Conservation (phyloP, 257 asterid genomes). For the Echium plantagineum region DNA sequence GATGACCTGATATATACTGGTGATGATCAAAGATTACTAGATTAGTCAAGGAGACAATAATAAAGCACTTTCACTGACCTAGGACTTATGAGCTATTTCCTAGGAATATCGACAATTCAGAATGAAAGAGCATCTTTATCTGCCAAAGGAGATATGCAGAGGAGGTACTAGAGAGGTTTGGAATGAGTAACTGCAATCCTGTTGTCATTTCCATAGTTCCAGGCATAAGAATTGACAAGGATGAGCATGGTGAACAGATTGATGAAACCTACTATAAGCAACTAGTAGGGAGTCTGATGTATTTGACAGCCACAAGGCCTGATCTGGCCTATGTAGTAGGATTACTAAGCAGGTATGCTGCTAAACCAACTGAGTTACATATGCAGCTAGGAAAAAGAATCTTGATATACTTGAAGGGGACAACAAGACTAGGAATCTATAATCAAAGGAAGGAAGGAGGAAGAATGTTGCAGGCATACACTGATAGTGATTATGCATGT, state of each 20-base stretch:
- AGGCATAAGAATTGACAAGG: background rate
- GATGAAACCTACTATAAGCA: background rate
- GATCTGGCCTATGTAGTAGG: background rate
- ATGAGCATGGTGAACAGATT: background rate
- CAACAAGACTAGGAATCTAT: background rate
- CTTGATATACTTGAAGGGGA: background rate
- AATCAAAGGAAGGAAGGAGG: background rate
- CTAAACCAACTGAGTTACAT: background rate
- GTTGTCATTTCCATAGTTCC: background rate
- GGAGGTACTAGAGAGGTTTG: too few species aligned
- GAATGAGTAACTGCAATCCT: too few species aligned
- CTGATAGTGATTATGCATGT: background rate
- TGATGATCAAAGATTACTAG: background rate
- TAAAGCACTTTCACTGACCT: too few species aligned
- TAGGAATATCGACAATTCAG: background rate
- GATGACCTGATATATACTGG: slow-evolving; percentile 4
- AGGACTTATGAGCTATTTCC: background rate
- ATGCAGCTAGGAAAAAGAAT: background rate
- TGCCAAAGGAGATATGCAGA: too few species aligned
- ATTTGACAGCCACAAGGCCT: background rate
- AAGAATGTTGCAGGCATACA: background rate
- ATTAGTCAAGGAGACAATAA: background rate
- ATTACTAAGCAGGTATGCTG: background rate
- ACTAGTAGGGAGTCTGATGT: background rate
- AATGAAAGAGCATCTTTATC: background rate